Conservation (phyloP, 2,329 filamentous ascomycete species). For the Diaporthe caulivora region DNA sequence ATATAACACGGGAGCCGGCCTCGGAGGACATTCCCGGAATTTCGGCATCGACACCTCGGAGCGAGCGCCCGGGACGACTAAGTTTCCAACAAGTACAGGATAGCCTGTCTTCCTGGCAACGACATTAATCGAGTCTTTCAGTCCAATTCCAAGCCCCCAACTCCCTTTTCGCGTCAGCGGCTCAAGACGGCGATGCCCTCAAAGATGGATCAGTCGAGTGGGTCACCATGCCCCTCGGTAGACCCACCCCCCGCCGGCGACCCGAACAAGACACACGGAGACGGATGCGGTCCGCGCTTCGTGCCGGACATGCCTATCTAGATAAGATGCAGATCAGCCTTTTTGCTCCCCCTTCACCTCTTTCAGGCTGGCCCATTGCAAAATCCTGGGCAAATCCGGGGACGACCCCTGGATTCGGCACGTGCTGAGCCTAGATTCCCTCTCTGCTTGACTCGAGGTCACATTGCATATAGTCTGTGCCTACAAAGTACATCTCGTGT, state of each 20-base stretch:
- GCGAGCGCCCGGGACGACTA: background rate
- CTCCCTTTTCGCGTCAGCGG: background rate
- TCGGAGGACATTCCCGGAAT: background rate
- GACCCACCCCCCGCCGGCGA: conserved; percentile 5
- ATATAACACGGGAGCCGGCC: background rate
- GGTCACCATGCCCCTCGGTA: background rate
- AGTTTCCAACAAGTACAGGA: background rate
- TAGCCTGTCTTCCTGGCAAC: background rate
- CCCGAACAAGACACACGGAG: background rate
- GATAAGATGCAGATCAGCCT: conserved; percentile 24
- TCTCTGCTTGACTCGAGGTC: conserved; percentile 6
- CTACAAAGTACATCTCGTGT: conserved; percentile 15
- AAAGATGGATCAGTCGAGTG: background rate
- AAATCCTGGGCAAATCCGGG: conserved; percentile 21
- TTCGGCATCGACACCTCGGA: too few relatives aligned
- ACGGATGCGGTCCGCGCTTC: conserved; percentile 22
- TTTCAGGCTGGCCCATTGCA: background rate
- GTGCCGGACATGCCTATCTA: conserved; percentile 23
- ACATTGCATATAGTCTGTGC: conserved; percentile 7
- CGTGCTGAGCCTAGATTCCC: background rate
- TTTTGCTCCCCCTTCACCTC: background rate
- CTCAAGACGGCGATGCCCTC: background rate
- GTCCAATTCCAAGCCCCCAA: too few relatives aligned
- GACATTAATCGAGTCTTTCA: background rate
- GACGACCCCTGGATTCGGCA: conserved; percentile 10